phyloP scores from a whole-genome alignment of 257 asterid species.

The Galeopsis tetrahit region DNA sequence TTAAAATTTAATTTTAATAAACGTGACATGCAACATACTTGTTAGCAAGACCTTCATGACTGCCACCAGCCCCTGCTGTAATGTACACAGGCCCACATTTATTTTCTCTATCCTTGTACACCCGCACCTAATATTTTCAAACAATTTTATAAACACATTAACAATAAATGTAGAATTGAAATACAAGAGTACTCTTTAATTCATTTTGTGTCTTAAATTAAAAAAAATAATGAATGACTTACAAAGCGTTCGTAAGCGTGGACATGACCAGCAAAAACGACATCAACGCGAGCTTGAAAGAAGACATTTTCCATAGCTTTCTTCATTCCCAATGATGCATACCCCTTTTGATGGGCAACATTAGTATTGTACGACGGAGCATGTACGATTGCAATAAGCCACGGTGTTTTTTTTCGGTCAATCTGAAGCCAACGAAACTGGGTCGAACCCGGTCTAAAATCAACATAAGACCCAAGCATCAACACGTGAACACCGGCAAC shows the following conservation, averaged over 20 bases:
- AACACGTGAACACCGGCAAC: constrained; percentile 63
- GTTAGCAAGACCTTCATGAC: constrained; percentile 64
- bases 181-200: too few relatives aligned
- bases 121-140: constrained; percentile 46
- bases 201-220: too few relatives aligned
- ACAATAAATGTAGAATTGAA: too few relatives aligned
- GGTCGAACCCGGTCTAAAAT: constrained; percentile 46
- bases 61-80: constrained; percentile 70
- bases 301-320: constrained; percentile 59
- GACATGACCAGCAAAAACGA: constrained; percentile 74
- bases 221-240: background rate
- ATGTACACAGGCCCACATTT: constrained; percentile 64
- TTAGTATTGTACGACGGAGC: constrained; percentile 87
- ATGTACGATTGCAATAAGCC: constrained; percentile 60
- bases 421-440: constrained; percentile 64
- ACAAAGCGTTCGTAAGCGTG: constrained; percentile 86
- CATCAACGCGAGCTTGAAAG: constrained; percentile 58
- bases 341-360: constrained; percentile 57
- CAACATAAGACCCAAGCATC: constrained; percentile 75
- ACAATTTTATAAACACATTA: background rate
- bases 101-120: constrained; percentile 48
- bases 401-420: constrained; percentile 59
- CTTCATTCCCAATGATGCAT: constrained; percentile 53
- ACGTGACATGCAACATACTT: constrained; percentile 31
- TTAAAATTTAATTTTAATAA: too few relatives aligned